Evolutionary conservation across 2,329 filamentous ascomycete species (phyloP).

Genomic region (Lojkania enalia): DNA sequence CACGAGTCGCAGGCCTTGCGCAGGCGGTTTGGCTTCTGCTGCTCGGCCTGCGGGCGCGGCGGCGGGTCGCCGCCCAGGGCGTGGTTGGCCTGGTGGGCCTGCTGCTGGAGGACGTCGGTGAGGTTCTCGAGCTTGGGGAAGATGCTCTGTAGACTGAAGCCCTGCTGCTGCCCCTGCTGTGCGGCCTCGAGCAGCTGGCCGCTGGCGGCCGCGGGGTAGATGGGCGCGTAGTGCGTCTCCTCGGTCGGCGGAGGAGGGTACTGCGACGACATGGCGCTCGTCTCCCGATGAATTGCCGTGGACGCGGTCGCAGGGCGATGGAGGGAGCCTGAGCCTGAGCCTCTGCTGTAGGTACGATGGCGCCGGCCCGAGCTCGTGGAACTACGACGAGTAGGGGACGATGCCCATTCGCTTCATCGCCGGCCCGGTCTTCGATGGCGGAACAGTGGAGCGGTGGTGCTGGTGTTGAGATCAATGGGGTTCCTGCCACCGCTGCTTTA

Average conservation of each 20-base stretch:
- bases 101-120: conserved; percentile 43
- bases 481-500: not conserved
- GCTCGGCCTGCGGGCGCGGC: conserved; percentile 20
- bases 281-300: conserved; percentile 4
- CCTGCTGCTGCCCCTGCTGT: conserved; percentile 18
- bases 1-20: conserved; percentile 49
- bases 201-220: conserved; percentile 32
- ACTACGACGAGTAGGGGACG: too few species aligned
- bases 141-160: conserved; percentile 26
- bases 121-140: conserved; percentile 43
- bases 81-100: conserved; percentile 42
- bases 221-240: conserved; percentile 39
- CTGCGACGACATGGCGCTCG: conserved; percentile 14
- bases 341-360: too few species aligned
- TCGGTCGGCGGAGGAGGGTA: conserved; percentile 27
- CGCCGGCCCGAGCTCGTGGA: too few species aligned
- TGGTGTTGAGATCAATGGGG: not conserved
- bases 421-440: not conserved
- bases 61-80: conserved; percentile 30
- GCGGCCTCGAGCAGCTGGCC: conserved; percentile 19
- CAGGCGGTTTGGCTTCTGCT: conserved; percentile 41
- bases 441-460: not conserved
- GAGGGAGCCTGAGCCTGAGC: not conserved
- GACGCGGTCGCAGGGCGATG: conserved; percentile 4
- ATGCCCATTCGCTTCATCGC: too few species aligned